phyloP scores from a whole-genome alignment of 108 stramenopile genomes.

The Cyclotella cryptica region DNA sequence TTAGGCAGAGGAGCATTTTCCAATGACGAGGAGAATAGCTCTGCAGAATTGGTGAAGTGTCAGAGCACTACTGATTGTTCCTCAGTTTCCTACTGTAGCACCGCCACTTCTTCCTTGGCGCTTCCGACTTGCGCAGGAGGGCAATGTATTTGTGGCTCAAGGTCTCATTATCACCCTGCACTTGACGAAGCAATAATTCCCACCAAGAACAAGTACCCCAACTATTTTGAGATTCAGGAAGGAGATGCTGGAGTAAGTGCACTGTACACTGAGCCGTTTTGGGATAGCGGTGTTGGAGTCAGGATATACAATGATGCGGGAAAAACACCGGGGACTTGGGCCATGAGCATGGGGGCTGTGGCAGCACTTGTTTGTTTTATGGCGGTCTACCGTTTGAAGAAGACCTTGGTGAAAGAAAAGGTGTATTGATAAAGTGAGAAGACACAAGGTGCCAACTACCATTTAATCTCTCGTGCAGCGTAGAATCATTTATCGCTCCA shows the following conservation, averaged over 20 bases:
- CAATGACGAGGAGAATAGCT: conserved; percentile 20
- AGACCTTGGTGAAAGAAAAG: conserved; percentile 79
- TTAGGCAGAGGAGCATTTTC: conserved; percentile 65
- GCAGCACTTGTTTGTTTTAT: conserved; percentile 43
- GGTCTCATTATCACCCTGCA: conserved; percentile 81
- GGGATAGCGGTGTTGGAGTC: conserved; percentile 76
- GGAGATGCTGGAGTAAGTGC: conserved; percentile 78
- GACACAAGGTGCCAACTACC: neutral
- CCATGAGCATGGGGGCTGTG: conserved; percentile 56
- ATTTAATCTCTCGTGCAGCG: neutral
- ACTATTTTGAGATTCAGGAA: conserved; percentile 60
- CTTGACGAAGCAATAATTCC: conserved; percentile 77
- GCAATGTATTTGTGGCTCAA: conserved; percentile 69
- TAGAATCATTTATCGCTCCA: no score
- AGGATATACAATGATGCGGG: conserved; percentile 65
- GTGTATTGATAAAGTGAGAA: conserved; percentile 50
- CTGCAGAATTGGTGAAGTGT: conserved; percentile 44
- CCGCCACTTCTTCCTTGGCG: conserved; percentile 44
- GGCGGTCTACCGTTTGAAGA: conserved; percentile 60
- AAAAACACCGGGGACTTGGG: conserved; percentile 53
- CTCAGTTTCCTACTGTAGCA: conserved; percentile 69
- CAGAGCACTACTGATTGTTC: conserved; percentile 62
- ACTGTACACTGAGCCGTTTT: conserved; percentile 85
- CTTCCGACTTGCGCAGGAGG: conserved; percentile 68
- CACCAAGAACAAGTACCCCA: conserved; percentile 64